phyloP scores from a whole-genome alignment of 148 eudicot species.

The Diospyros kaki region DNA sequence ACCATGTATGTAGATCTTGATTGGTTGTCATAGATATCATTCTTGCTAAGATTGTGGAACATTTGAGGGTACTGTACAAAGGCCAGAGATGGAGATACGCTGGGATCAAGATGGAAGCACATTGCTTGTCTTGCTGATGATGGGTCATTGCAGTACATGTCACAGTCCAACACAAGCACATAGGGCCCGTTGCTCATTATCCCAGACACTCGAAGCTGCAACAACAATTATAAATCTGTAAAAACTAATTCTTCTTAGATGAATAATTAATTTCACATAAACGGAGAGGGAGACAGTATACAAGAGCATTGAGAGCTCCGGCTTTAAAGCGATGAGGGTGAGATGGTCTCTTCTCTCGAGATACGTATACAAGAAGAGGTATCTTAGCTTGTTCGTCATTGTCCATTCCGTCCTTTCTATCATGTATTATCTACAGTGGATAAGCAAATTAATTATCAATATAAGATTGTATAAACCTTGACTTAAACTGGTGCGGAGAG shows the following conservation, averaged over 20 bases:
- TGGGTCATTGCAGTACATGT: conserved; percentile 62
- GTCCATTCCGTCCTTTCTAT: background rate
- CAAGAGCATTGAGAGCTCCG: conserved; percentile 66
- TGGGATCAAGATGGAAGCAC: conserved; percentile 62
- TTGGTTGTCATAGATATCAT: conserved; percentile 51
- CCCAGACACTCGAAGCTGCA: conserved; percentile 58
- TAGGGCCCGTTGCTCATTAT: conserved; percentile 52
- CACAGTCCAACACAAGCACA: conserved; percentile 56
- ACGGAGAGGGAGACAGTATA: background rate
- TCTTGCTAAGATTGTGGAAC: conserved; percentile 34
- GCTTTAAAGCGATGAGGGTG: conserved; percentile 61
- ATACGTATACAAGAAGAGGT: conserved; percentile 53
- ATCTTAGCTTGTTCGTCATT: conserved; percentile 7
- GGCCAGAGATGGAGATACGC: conserved; percentile 33
- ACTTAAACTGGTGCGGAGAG: too few relatives aligned
- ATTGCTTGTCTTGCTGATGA: conserved; percentile 58
- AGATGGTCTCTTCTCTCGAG: conserved; percentile 51
- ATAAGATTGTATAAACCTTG: too few relatives aligned
- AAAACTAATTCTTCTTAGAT: too few relatives aligned
- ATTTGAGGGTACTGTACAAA: conserved; percentile 60
- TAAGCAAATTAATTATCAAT: too few relatives aligned
- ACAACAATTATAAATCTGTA: background rate
- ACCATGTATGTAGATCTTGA: conserved; percentile 14
- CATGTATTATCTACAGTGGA: conserved; percentile 30
- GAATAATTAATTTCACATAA: too few relatives aligned